These are phyloP conservation scores for Graphiopsis chlorocephala DNA, from an alignment of 2,329 filamentous ascomycete species.

Conservation along the genomic window DNA sequence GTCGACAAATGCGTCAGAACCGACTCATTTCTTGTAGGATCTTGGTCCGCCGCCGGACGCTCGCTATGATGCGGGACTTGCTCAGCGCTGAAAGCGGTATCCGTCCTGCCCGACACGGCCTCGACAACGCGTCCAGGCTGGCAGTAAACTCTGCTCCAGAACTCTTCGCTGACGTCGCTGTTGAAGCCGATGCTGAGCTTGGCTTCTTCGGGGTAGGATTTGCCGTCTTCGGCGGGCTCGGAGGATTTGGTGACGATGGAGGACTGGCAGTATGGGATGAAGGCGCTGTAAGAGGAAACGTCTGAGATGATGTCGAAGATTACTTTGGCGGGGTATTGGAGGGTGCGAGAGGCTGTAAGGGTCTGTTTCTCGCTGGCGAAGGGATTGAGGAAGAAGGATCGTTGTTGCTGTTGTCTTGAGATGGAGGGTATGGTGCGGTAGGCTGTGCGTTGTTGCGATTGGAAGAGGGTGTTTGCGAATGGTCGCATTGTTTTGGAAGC, in stretches of 20 bases:
- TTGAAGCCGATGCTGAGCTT: slow-evolving; percentile 84
- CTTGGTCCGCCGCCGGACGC: slow-evolving; percentile 36
- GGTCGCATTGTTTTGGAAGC: slow-evolving; percentile 21
- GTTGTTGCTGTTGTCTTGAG: slow-evolving; percentile 26
- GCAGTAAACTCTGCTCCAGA: slow-evolving; percentile 77
- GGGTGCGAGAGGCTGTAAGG: slow-evolving; percentile 69
- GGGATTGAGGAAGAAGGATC: slow-evolving; percentile 45
- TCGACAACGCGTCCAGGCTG: slow-evolving; percentile 70
- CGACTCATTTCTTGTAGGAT: slow-evolving; percentile 32
- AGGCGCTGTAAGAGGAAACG: slow-evolving; percentile 76
- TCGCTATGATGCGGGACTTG: slow-evolving; percentile 43
- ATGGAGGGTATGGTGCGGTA: slow-evolving; percentile 19
- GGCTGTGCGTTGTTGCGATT: slow-evolving; percentile 16
- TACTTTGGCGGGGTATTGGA: slow-evolving; percentile 67
- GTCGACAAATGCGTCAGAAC: slow-evolving; percentile 69
- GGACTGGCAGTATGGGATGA: slow-evolving; percentile 86
- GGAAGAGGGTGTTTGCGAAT: slow-evolving; percentile 23
- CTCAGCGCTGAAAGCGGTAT: slow-evolving; percentile 43
- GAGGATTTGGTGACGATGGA: slow-evolving; percentile 78
- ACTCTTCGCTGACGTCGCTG: slow-evolving; percentile 74
- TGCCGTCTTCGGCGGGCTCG: slow-evolving; percentile 43
- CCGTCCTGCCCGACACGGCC: slow-evolving; percentile 64
- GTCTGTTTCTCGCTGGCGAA: slow-evolving; percentile 57
- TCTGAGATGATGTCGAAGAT: slow-evolving; percentile 88
- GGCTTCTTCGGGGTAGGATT: slow-evolving; percentile 68